Base-by-base conservation (phyloP, 164 flowering plant species). In the Vitis rotundifolia region DNA sequence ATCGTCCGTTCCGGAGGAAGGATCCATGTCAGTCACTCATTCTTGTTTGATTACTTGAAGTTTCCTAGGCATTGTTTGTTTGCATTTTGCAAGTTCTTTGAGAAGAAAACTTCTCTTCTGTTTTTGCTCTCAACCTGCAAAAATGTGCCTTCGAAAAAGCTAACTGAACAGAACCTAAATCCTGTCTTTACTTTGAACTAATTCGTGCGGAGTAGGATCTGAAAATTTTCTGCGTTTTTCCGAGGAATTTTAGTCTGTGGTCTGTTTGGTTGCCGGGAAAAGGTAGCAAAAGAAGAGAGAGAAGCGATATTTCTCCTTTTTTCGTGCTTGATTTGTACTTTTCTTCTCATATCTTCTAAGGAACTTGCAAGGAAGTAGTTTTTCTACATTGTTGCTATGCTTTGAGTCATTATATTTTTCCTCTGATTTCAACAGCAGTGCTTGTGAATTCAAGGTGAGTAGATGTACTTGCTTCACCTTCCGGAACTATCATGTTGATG, bases 1-100 rank as follows among this genome's bases (percentile, higher is more conserved):
- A 11, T 68, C 54, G 82, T 85, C 61, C 48, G 19, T 11, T 44
- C 71, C 54, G 11, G 16, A 14, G 79, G 69, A 1, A 79, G 48
- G 19, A 51, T 79, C 15, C 75, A 67, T 7, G 88, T 83, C 71
- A 81, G 84, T 73, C 50, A 8, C 51, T 53, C 15, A 0, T 67
- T 66, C 49, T 61, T 4, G 29, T 9, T 61, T 56, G 0, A 53
- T 53, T 12, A 11, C 1, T 10, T 22, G 14, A 49, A 37, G 12
- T 55, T 13, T 67, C 19, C 11, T 54, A 29, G 16, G 9, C 54
- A n/a, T 16, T 18, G 28, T 52, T 56, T 54, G 52, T 67, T 49
- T 67, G 69, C 53, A 9, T 66, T 29, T 11, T 15, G 14, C 2
- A 18, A 3, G 47, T 47, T 53, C 28, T 16, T 31, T 62, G 44